A percentile compares a stretch with the other conserved stretches of the same genome.
Conservation (phyloP, 179 eudicot genomes). For the Silene noctiflora region DNA sequence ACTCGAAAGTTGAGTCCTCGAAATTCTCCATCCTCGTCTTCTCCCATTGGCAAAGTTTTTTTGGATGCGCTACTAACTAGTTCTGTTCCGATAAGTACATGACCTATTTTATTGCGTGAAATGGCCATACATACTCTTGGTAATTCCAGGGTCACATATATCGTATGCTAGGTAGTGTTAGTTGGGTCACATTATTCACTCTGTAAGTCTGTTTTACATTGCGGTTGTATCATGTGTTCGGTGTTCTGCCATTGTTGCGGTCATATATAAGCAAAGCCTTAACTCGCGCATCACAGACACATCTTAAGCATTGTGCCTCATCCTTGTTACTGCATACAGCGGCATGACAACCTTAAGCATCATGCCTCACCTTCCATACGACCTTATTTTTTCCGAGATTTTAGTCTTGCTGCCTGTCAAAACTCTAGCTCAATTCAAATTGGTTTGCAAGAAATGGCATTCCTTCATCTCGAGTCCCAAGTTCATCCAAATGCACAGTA, state of each 20-base stretch:
- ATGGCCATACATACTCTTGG: neutral
- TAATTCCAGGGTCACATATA: neutral
- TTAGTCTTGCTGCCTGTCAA: neutral
- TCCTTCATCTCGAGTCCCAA: neutral
- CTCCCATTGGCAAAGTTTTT: no score
- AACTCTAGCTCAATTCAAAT: conserved; percentile 1
- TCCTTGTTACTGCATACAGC: neutral
- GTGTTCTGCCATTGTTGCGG: neutral
- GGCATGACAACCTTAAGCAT: neutral
- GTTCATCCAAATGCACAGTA: neutral
- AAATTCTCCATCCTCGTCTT: no score
- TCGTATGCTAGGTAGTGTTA: neutral
- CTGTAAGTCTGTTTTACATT: no score
- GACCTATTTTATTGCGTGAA: neutral
- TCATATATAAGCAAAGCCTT: neutral
- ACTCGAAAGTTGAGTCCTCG: no score
- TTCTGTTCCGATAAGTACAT: no score
- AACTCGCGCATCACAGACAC: neutral
- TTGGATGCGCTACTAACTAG: no score
- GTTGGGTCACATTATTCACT: neutral
- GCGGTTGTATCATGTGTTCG: no score
- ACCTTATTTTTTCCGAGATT: neutral
- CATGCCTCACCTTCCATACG: neutral
- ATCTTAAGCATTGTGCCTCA: neutral
- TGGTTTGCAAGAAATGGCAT: conserved; percentile 1